A percentile compares a stretch with the other conserved stretches of the same genome.
phyloP scores from a whole-genome alignment of 2,329 filamentous ascomycete genomes.

The Xylariaceae sp. region DNA sequence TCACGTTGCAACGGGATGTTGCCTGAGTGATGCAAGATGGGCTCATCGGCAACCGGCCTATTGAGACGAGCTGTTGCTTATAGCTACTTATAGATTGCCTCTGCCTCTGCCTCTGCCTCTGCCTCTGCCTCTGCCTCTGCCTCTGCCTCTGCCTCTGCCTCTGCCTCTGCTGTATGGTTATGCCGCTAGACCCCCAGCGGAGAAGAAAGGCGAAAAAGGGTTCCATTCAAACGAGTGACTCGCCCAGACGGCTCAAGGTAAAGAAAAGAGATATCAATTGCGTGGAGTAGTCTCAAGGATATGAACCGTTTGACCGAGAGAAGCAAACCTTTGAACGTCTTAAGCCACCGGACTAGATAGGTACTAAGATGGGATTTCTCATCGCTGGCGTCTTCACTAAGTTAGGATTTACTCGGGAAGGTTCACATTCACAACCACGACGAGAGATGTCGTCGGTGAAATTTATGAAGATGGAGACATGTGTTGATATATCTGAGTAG shows the following conservation, averaged over 20 bases:
- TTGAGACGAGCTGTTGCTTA: too few species aligned
- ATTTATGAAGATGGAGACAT: too few species aligned
- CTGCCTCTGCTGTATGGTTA: neutral
- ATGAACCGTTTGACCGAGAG: neutral
- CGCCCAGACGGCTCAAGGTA: neutral
- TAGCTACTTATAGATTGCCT: too few species aligned
- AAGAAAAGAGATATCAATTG: too few species aligned
- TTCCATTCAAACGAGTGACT: neutral
- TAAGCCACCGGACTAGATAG: neutral
- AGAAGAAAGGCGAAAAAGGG: neutral
- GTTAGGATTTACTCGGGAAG: neutral
- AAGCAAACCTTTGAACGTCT: neutral
- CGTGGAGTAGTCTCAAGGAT: neutral
- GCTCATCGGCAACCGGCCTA: too few species aligned
- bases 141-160: too few species aligned
- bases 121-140: too few species aligned
- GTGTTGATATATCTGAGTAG: too few species aligned
- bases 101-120: too few species aligned
- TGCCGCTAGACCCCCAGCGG: neutral
- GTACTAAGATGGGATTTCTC: neutral
- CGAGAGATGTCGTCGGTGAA: neutral
- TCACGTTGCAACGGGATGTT: too few species aligned
- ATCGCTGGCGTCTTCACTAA: neutral
- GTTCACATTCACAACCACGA: neutral
- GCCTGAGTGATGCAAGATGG: too few species aligned